Percentiles rank a stretch among this genome's conserved stretches.
These are phyloP conservation scores for Chaetomiaceae sp. DNA, from an alignment of 2,329 filamentous ascomycete genomes.

Conservation along the genomic window DNA sequence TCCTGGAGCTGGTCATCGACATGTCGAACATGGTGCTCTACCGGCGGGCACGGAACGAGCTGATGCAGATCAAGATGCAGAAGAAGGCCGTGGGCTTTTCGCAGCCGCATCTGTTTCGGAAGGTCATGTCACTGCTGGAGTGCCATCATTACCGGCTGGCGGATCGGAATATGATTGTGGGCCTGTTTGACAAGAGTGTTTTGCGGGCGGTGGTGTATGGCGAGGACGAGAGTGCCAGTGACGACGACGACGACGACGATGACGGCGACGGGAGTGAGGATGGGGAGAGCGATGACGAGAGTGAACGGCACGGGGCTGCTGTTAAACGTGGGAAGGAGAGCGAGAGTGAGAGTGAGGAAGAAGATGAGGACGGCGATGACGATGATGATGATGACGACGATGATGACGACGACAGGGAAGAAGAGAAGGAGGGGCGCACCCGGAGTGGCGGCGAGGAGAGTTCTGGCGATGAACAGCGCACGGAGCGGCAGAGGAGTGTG, in stretches of 20 bases:
- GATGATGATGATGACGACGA: slow-evolving; percentile 15
- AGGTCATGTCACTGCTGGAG: slow-evolving; percentile 80
- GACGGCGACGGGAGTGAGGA: background rate
- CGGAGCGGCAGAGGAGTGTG: slow-evolving; percentile 53
- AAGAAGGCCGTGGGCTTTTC: slow-evolving; percentile 71
- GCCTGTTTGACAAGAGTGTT: slow-evolving; percentile 89
- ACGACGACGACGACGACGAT: slow-evolving; percentile 11
- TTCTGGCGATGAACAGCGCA: slow-evolving; percentile 49
- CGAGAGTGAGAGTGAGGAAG: slow-evolving; percentile 22
- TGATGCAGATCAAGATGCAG: slow-evolving; percentile 73
- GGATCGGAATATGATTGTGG: slow-evolving; percentile 84
- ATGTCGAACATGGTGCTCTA: slow-evolving; percentile 91
- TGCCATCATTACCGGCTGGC: slow-evolving; percentile 84
- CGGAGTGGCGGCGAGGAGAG: slow-evolving; percentile 30
- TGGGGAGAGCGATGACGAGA: background rate
- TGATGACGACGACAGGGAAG: slow-evolving; percentile 25
- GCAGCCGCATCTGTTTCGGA: slow-evolving; percentile 73
- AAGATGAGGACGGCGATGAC: slow-evolving; percentile 23
- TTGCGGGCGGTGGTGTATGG: slow-evolving; percentile 80
- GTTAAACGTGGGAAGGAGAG: slow-evolving; percentile 24
- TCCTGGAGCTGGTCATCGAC: slow-evolving; percentile 80
- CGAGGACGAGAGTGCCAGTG: slow-evolving; percentile 48
- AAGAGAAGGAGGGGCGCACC: background rate
- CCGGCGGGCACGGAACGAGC: slow-evolving; percentile 77
- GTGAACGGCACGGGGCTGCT: slow-evolving; percentile 27